Conservation (phyloP, 805 yeast species). For the Metschnikowia gelsemii region DNA sequence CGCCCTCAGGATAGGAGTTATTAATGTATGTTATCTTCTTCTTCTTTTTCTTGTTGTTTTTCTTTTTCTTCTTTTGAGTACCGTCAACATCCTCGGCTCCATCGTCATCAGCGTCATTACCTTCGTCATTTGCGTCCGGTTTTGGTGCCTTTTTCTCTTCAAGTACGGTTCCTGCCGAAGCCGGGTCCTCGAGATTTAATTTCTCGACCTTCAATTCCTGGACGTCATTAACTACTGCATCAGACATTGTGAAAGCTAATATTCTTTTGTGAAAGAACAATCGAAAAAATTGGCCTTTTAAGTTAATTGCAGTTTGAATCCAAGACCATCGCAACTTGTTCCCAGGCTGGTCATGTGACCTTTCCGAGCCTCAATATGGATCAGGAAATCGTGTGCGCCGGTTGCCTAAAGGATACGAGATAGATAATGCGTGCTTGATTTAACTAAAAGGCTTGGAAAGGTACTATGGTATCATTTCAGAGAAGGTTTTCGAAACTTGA, state of each 20-base stretch:
- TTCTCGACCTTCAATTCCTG: conserved; percentile 14
- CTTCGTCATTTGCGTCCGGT: not conserved
- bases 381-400: no score
- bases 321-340: no score
- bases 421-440: no score
- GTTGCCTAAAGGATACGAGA: no score
- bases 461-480: no score
- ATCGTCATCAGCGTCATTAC: conserved; percentile 30
- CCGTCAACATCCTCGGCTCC: conserved; percentile 11
- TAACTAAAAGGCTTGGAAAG: no score
- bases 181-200: conserved; percentile 12
- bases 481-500: no score
- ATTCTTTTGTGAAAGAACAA: not conserved
- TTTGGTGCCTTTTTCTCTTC: conserved; percentile 29
- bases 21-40: conserved; percentile 60
- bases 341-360: no score
- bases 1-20: conserved; percentile 63
- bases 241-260: conserved; percentile 1
- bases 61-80: conserved; percentile 35
- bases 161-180: conserved; percentile 1
- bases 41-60: conserved; percentile 52
- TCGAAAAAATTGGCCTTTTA: not conserved
- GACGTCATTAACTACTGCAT: conserved; percentile 3
- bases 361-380: no score
- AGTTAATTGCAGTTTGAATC: not conserved